phyloP scores from a whole-genome alignment of 2,329 filamentous ascomycete species.

The Aspergillus aculeatinus region DNA sequence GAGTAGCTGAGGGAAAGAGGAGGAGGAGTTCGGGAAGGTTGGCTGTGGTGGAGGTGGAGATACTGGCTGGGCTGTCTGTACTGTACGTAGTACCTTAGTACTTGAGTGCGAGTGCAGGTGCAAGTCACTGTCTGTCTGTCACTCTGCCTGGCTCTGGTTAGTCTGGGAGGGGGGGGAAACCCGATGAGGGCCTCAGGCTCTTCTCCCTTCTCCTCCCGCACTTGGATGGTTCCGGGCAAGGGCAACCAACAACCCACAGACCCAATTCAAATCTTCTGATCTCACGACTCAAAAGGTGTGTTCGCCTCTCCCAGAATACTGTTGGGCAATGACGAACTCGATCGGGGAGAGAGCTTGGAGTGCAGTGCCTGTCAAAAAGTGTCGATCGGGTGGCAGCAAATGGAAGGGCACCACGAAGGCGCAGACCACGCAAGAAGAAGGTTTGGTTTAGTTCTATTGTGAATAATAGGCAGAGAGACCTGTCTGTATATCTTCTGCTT shows the following conservation, averaged over 20 bases:
- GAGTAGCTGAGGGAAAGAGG: conserved; percentile 7
- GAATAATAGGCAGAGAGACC: neutral
- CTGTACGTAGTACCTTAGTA: no score
- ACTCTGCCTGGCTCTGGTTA: neutral
- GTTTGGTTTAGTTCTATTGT: no score
- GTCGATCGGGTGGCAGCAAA: neutral
- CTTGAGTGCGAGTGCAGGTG: no score
- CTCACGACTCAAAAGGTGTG: neutral
- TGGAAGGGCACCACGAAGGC: neutral
- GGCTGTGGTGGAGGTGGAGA: conserved; percentile 16
- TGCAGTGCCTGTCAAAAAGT: neutral
- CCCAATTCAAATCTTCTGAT: neutral
- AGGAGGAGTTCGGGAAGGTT: conserved; percentile 10
- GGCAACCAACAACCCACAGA: conserved; percentile 1
- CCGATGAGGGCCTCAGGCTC: conserved; percentile 20
- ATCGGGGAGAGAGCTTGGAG: neutral
- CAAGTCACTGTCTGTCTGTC: neutral
- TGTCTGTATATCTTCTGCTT: neutral
- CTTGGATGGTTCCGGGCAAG: conserved; percentile 10
- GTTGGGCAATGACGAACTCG: neutral
- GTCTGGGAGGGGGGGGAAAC: neutral
- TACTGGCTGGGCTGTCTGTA: neutral
- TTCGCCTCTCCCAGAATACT: neutral
- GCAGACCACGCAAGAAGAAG: neutral
- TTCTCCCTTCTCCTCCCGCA: conserved; percentile 16